Conservation (phyloP, 345 rosid genomes). For the Brassica cretica region DNA sequence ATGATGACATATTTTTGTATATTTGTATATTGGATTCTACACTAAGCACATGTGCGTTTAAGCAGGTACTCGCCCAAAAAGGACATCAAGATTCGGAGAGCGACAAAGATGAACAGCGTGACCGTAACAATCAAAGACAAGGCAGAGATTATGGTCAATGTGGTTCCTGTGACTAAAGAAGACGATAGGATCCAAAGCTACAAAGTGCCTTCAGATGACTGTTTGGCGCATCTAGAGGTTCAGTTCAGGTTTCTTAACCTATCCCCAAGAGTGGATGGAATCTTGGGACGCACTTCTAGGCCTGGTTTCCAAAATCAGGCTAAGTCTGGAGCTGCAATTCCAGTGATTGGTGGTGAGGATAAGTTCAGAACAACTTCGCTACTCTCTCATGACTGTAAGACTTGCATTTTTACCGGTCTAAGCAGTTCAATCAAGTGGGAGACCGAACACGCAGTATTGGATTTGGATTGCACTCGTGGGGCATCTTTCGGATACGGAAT, state of each 20-base stretch:
- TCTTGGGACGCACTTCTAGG: constrained; percentile 57
- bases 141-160: constrained; percentile 54
- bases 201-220: constrained; percentile 49
- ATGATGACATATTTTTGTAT: neutral
- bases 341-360: constrained; percentile 53
- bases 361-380: constrained; percentile 50
- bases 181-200: constrained; percentile 56
- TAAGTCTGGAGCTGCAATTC: constrained; percentile 64
- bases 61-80: constrained; percentile 34
- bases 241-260: constrained; percentile 53
- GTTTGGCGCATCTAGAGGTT: constrained; percentile 62
- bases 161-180: constrained; percentile 61
- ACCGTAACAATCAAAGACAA: constrained; percentile 40
- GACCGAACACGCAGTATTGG: constrained; percentile 37
- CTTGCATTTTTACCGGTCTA: constrained; percentile 40
- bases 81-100: constrained; percentile 53
- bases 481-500: constrained; percentile 45
- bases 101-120: constrained; percentile 48
- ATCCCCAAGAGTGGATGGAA: constrained; percentile 57
- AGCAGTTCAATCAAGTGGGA: neutral
- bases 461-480: constrained; percentile 53
- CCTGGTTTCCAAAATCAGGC: constrained; percentile 60
- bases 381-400: constrained; percentile 38
- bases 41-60: neutral
- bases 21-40: neutral